phyloP scores from a whole-genome alignment of 257 asterid species.

The Salvia hispanica region DNA sequence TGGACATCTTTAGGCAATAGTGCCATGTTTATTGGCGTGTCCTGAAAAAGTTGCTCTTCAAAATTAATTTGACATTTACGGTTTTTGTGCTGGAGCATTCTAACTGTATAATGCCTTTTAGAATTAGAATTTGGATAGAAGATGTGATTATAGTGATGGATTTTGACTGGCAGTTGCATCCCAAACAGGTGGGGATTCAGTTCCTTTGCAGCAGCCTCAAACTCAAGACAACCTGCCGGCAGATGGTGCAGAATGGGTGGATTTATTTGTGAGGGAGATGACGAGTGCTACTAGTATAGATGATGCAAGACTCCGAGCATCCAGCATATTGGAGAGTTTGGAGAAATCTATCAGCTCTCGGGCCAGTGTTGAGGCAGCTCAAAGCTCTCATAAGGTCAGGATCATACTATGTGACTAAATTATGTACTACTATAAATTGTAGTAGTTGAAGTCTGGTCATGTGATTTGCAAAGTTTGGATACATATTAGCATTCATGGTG shows the following conservation, averaged over 20 bases:
- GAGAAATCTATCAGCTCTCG: conserved; percentile 59
- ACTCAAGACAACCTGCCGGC: conserved; percentile 44
- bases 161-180: conserved; percentile 42
- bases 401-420: neutral
- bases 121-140: conserved; percentile 17
- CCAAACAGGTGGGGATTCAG: conserved; percentile 31
- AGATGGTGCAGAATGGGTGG: conserved; percentile 83
- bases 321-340: conserved; percentile 61
- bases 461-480: conserved; percentile 6
- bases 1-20: neutral
- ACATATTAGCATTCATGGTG: neutral
- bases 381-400: conserved; percentile 56
- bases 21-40: neutral
- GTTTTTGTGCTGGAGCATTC: conserved; percentile 6
- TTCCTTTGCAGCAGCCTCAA: conserved; percentile 43
- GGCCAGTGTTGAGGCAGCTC: conserved; percentile 50
- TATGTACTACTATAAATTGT: neutral
- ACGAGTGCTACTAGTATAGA: conserved; percentile 59
- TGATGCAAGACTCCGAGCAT: conserved; percentile 68
- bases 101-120: conserved; percentile 5
- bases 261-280: conserved; percentile 69
- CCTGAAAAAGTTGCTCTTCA: neutral
- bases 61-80: neutral
- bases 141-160: conserved; percentile 7
- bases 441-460: neutral